A percentile compares a stretch with the other conserved stretches of the same genome.
Evolutionary conservation across 129 eudicot species (phyloP).

Genomic region (Daucus carota): DH1_v3.0 NC_030386.2:22691001-22691500

Average conservation of each 20-base stretch:
- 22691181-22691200: background rate
- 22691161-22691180: background rate
- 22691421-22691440: background rate
- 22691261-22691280: background rate
- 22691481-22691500: background rate
- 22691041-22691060: background rate
- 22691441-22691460: background rate
- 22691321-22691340: background rate
- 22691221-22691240: background rate
- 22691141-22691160: background rate
- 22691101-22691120: too few relatives aligned
- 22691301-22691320: background rate
- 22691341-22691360: constrained; percentile 1
- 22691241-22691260: background rate
- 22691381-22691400: background rate
- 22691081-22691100: too few relatives aligned
- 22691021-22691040: background rate
- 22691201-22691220: background rate
- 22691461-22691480: background rate
- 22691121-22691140: background rate
- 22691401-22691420: background rate
- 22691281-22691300: background rate
- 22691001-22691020: background rate
- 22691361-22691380: background rate
- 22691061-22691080: background rate